Base-by-base conservation (phyloP, 192 early-diverging fungal species). In the Coemansia sp. region DNA sequence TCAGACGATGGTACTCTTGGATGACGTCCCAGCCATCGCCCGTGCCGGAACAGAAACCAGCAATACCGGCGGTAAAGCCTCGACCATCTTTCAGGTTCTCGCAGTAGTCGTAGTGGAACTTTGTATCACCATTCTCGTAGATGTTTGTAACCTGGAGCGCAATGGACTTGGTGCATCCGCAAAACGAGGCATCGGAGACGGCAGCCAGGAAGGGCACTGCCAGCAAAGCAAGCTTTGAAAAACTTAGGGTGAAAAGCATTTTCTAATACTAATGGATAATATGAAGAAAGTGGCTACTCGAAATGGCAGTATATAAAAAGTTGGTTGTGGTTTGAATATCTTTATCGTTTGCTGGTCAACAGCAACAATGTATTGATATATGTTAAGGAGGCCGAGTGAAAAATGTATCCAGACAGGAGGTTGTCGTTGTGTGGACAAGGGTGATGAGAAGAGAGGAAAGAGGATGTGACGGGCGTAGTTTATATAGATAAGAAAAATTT, bases 1-100 rank as follows among this genome's bases (percentile, higher is more conserved):
- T 55, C 2, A 50, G 28, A 18, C 46, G 20, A 46, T 51, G 55
- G 30, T 62, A 69, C 11, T 23, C 43, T 8, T 58, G 23, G 20
- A 64, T 57, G 0, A 65, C 55, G 10, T 64, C 38, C 55, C 54
- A 58, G n/a, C 38, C 55, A 24, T 61, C 60, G 4, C 55, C 53
- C 5, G 59, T 64, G 28, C 45, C 50, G 27, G 80, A 72, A 30
- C 68, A 74, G 55, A 81, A 81, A 2, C 72, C 74, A 4, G 72
- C 75, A 46, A 81, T 75, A 15, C 80, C 80, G 22, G 53, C 61
- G 9, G 72, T 66, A 33, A 57, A 81, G 8, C 70, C 80, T n/a
- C 74, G 48, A 18, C 67, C 67, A 38, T 73, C 60, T 0, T 51
- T 9, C 22, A 78, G 59, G 27, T 74, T 36, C 22, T 58, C 48